Evolutionary conservation across 2,329 filamentous ascomycete genomes (phyloP), one percentile per base, ranked within the genome.

Genomic region (Cryphonectria naterciae): DNA sequence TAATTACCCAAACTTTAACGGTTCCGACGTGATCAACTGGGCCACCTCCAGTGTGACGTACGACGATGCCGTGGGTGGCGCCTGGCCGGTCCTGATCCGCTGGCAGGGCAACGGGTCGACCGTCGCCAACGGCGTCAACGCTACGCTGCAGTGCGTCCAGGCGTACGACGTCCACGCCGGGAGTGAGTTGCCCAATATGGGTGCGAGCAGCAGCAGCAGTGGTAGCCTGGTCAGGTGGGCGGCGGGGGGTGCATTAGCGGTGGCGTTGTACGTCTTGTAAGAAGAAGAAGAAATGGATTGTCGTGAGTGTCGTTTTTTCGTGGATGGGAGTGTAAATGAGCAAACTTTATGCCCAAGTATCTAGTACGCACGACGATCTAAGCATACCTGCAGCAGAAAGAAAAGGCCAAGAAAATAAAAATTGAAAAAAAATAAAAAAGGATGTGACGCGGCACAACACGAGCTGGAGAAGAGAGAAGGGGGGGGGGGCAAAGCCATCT

Each of bases 131-230:
- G 17, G 39, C 15, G 6, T 22, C 32, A 39, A 66, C 22, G 49
- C 64, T 19, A 66, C 49, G 32, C 32, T 66, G 64, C 64, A 28
- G 46, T 66, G 64, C 35, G 11, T 66, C 32, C 64, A 66, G 32
- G 46, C 64, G 28, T n/a, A 66, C 35, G 46, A 66, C 13, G 64
- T 66, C 37, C 22, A 39, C 22, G 22, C 49, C 15, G 64, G 64
- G 22, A 66, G 49, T 32, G 56, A 52, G 22, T 4, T 56, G 46
- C 46, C 64, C 46, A 56, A 10, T 25, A 8, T 2, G 46, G 49
- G 32, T 5, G 64, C 64, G 11, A 6, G 63, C 41, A 28, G 39
- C 63, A 22, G 13, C 2, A 41, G 22, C 19, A 17, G 41, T 6
- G 3, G 22, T 8, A 2, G 41, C 11, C 7, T 35, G 25, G n/a